Evolutionary conservation across 495 filamentous ascomycete genomes (phyloP), one percentile per base, ranked within the genome.

Genomic region (Tuber indicum): DNA sequence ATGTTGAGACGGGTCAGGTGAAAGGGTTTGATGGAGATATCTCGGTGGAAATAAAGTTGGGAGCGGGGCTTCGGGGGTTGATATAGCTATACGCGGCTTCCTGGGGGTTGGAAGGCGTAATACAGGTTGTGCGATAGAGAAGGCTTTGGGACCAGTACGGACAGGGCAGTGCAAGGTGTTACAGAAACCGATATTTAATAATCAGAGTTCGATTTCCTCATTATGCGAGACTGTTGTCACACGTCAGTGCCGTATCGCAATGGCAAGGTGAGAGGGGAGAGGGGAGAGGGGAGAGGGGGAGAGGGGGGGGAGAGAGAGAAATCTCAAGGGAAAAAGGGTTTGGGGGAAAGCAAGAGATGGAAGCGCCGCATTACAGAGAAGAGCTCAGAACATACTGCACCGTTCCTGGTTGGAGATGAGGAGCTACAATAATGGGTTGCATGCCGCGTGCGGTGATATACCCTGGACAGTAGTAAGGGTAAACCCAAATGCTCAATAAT

Each of bases 141-240:
- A 66, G 58, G 58, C 2, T 17, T 8, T 12, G 12, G 58, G 58
- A 66, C 14, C 26, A 66, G 58, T 36, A 32, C 6, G 58, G 58
- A 66, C 26, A 66, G 58, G 58, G 58, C 58, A 36, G 58, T 66
- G 58, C 58, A 66, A 36, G 2, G 58, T 7, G 58, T 66, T 0
- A 36, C 58, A 66, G 58, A 66, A 62, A 66, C 26, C 58, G 26
- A 36, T 66, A 66, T 66, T 66, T 66, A 66, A 66, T 66, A 66
- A 66, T 36, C 58, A 66, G 32, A 66, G 6, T 32, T 36, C 12
- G 58, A 36, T 66, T 66, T 19, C 58, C 58, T 36, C 58, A 12
- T 36, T 36, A 16, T 66, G 58, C 14, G 58, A 36, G 26, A 19
- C 58, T 19, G 26, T 1, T 32, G 26, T 66, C 58, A 66, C 58